Evolutionary conservation across 2,329 filamentous ascomycete genomes (phyloP).

Genomic region (Gliomastix tumulicola): DNA sequence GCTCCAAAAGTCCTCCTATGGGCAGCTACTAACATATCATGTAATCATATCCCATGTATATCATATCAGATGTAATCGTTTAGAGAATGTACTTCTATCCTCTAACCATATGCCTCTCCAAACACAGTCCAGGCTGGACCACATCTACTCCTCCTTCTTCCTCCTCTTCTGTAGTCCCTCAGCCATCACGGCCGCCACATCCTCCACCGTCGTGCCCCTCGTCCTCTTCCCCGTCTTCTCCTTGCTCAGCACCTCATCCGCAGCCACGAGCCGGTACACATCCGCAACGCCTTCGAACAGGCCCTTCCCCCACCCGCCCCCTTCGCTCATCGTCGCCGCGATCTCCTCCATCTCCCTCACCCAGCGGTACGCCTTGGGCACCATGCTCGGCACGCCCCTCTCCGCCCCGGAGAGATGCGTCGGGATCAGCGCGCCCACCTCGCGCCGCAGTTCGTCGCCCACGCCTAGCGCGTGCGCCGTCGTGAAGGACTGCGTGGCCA

Average conservation of each 20-base stretch:
- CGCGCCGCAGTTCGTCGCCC: constrained; percentile 46
- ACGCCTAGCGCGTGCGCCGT: constrained; percentile 60
- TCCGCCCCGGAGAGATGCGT: constrained; percentile 36
- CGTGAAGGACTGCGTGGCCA: constrained; percentile 64
- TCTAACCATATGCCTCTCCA: not conserved
- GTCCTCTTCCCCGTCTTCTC: constrained; percentile 51
- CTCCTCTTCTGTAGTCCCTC: constrained; percentile 40
- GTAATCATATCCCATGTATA: no score
- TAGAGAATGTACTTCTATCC: no score
- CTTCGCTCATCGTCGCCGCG: constrained; percentile 54
- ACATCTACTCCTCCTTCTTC: constrained; percentile 20
- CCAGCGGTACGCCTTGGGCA: constrained; percentile 73
- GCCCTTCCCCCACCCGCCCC: constrained; percentile 52
- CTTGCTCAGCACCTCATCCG: constrained; percentile 51
- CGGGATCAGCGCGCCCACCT: constrained; percentile 46
- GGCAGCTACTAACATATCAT: no score
- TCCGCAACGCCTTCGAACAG: constrained; percentile 54
- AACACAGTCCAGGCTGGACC: not conserved
- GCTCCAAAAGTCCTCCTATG: no score
- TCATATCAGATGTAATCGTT: not conserved
- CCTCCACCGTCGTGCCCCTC: constrained; percentile 48
- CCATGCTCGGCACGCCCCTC: constrained; percentile 49
- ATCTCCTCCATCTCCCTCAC: constrained; percentile 75
- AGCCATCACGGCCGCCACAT: constrained; percentile 42
- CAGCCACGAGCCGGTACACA: constrained; percentile 54